Base-by-base conservation (phyloP, 2,329 filamentous ascomycete genomes). In the Aureobasidium leucospermi region DNA sequence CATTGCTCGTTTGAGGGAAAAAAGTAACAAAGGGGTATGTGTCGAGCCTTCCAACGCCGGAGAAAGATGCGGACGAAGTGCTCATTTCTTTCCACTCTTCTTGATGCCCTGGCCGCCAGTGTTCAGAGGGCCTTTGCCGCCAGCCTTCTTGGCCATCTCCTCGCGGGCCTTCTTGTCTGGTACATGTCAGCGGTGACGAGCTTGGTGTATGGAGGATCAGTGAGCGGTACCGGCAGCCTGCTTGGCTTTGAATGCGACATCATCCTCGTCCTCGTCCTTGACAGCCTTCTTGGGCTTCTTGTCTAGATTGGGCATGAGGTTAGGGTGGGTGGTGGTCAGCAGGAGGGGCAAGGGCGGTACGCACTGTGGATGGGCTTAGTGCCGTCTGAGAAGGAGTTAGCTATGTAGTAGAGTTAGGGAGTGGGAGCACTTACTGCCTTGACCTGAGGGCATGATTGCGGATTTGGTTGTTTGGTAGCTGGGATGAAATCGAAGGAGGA, bases 51-150 rank as follows among this genome's bases (percentile, higher is more conserved):
- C n/a, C 8, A 58, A 58, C 42, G 55, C 43, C 55, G 13, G 31
- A 43, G 34, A 43, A 34, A 13, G 45, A 51, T 43, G 43, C 6
- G 29, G 36, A 28, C 39, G 38, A 16, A 5, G 32, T 31, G 36
- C 11, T 65, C 82, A 96, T 86, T 96, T 96, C 88, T 96, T 96
- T 76, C 91, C 92, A 63, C 89, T 94, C 85, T 96, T 96, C 86
- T 96, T 96, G 80, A 97, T 96, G 63, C 90, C 91, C 77, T 95
- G 90, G 51, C 81, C 75, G 36, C 90, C 91, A 34, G 85, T 87
- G 78, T 91, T 92, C 72, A 96, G 73, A 39, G 93, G 92, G 3
- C 93, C 93, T 79, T 95, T 96, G 75, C 89, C 89, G 69, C 88
- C 87, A 47, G 89, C 76, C 78, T 95, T 93, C 76, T 85, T 87